Evolutionary conservation across 139 green algal species (phyloP).

Genomic region (Yamagishiella unicocca): DNA sequence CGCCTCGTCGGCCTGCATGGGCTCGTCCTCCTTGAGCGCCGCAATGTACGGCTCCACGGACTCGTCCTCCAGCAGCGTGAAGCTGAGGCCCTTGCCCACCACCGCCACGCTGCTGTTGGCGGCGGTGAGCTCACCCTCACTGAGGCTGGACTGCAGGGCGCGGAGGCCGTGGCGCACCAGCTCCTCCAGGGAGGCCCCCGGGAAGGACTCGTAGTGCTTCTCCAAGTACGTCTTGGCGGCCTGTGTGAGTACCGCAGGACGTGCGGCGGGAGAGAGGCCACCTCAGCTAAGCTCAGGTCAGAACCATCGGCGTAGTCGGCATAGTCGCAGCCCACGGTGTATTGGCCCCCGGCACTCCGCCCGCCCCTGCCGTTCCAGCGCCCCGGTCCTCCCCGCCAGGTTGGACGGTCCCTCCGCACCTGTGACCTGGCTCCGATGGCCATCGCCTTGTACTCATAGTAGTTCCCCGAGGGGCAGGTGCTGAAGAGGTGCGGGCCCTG

Average conservation of each 20-base stretch:
- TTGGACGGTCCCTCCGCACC: constrained; percentile 53
- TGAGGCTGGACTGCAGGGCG: constrained; percentile 16
- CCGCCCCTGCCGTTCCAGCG: too few species aligned
- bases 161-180: constrained; percentile 70
- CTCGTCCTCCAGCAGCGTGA: constrained; percentile 90
- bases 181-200: constrained; percentile 77
- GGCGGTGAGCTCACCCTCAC: constrained; percentile 89
- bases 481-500: constrained; percentile 89
- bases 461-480: constrained; percentile 96
- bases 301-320: too few species aligned
- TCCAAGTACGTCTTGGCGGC: constrained; percentile 98
- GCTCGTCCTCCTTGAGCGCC: constrained; percentile 63
- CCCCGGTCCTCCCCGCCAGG: too few species aligned
- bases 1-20: constrained; percentile 30
- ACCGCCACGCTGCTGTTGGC: constrained; percentile 86
- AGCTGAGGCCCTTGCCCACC: constrained; percentile 83
- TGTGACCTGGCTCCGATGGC: constrained; percentile 96
- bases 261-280: neutral
- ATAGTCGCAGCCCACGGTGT: too few species aligned
- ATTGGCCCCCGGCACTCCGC: too few species aligned
- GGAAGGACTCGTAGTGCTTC: constrained; percentile 92
- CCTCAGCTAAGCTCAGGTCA: too few species aligned
- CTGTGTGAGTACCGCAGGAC: constrained; percentile 51
- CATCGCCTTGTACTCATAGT: constrained; percentile 97
- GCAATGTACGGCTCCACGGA: constrained; percentile 65